These are phyloP conservation scores for Populus alba DNA, from an alignment of 345 rosid species.

Conservation along the genomic window DNA sequence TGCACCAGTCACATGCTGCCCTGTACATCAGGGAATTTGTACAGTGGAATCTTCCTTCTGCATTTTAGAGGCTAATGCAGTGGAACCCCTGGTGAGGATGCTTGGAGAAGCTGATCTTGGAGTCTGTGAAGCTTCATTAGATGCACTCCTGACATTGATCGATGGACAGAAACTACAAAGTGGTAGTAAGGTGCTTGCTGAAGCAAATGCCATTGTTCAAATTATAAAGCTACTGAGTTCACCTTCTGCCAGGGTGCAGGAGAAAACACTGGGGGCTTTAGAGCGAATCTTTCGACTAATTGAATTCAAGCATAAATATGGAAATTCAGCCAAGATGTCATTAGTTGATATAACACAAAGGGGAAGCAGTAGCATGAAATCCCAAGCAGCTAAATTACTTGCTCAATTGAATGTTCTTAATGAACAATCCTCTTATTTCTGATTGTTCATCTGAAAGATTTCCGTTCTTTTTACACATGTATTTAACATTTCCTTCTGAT, in stretches of 20 bases:
- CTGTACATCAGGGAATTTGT: conserved; percentile 28
- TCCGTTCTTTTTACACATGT: neutral
- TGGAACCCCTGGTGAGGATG: conserved; percentile 19
- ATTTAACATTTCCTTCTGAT: neutral
- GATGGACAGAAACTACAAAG: conserved; percentile 20
- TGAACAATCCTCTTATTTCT: conserved; percentile 30
- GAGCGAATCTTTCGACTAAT: conserved; percentile 21
- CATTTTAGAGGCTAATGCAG: conserved; percentile 27
- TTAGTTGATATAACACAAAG: conserved; percentile 33
- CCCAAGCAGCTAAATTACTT: conserved; percentile 29
- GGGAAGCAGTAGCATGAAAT: conserved; percentile 30
- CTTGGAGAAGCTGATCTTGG: conserved; percentile 23
- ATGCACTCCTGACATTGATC: conserved; percentile 31
- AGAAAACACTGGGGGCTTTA: conserved; percentile 16
- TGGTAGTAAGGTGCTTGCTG: conserved; percentile 20
- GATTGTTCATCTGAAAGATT: neutral
- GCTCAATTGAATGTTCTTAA: conserved; percentile 24
- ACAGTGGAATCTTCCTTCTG: conserved; percentile 30
- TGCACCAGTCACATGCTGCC: conserved; percentile 18
- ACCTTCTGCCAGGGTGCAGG: conserved; percentile 14
- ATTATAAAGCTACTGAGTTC: conserved; percentile 27
- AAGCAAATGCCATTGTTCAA: conserved; percentile 23
- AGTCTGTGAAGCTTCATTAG: conserved; percentile 25
- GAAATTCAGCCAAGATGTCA: conserved; percentile 20
- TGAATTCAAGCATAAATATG: conserved; percentile 24